Evolutionary conservation across 345 rosid species (phyloP).

Genomic region (Pistacia integerrima): DNA sequence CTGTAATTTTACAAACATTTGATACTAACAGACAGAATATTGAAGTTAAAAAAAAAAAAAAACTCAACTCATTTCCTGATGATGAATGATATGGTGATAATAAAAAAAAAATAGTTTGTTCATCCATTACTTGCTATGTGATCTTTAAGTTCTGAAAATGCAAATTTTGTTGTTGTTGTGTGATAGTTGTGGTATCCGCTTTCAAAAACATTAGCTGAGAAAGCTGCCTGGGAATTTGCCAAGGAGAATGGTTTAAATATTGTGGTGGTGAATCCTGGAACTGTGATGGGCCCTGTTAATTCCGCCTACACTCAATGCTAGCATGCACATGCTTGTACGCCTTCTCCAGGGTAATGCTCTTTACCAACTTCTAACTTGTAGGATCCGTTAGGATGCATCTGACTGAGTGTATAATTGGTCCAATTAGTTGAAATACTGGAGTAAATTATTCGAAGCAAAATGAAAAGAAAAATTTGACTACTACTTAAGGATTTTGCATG

Average conservation of each 20-base stretch:
- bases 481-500: too few relatives aligned
- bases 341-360: constrained; percentile 63
- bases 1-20: too few relatives aligned
- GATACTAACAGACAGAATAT: too few relatives aligned
- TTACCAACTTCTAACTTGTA: constrained; percentile 1
- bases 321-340: constrained; percentile 46
- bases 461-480: neutral
- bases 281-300: constrained; percentile 90
- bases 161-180: neutral
- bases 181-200: constrained; percentile 84
- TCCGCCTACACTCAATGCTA: constrained; percentile 71
- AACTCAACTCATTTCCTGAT: too few relatives aligned
- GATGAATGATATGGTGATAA: too few relatives aligned
- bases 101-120: too few relatives aligned
- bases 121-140: too few relatives aligned
- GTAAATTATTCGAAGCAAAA: neutral
- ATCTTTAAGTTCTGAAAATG: too few relatives aligned
- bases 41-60: too few relatives aligned
- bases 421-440: neutral
- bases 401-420: neutral
- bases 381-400: neutral
- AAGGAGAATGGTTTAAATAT: constrained; percentile 75
- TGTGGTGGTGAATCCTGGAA: constrained; percentile 93
- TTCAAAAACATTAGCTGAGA: constrained; percentile 89
- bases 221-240: constrained; percentile 87